Evolutionary conservation across 345 rosid species (phyloP), one percentile per base, ranked within the genome.

Genomic region (Moricandia arvensis): DNA sequence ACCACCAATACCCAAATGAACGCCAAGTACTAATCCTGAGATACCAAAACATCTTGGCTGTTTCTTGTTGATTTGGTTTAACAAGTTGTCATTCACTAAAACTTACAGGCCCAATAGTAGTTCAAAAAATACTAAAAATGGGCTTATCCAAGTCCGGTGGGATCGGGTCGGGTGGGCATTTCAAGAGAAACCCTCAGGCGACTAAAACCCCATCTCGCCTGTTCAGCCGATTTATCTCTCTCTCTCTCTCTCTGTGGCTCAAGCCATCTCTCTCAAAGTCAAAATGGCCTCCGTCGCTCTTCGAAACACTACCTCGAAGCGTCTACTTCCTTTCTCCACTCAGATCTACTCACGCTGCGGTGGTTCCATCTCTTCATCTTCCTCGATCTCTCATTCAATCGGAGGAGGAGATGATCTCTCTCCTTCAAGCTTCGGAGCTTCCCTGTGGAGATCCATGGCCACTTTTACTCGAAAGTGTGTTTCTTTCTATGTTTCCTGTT

Each of bases 401-500:
- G 71, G 62, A 8, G 79, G 62, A 11, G 79, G 68, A 29, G 73
- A 82, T 82, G 87, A 80, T 35, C 75, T 51, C 37, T 73, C 78
- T 30, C 64, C 78, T 11, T 59, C 75, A 4, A 54, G 27, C 31
- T 53, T 79, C 73, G 79, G 73, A 9, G 21, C 82, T 63, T 84
- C 79, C 1, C 66, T 82, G 24, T 81, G 80, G 83, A 90, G 96
- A 87, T 92, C 94, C 79, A 88, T 92, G 97, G 94, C 91, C 31
- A 92, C 97, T 59, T 92, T 92, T 82, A 87, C 94, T 60, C 83
- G 97, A 76, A 92, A 81, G 97, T 92, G 41, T 75, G 74, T 65
- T 59, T 74, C 34, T 1, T 45, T 21, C 0, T 7, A 2, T n/a
- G 2, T 9, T 31, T 65, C 21, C 5, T 2, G 1, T 15, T 31